Base-by-base conservation (phyloP, 176 grass and related monocot species). In the Zoysia pacifica region DNA sequence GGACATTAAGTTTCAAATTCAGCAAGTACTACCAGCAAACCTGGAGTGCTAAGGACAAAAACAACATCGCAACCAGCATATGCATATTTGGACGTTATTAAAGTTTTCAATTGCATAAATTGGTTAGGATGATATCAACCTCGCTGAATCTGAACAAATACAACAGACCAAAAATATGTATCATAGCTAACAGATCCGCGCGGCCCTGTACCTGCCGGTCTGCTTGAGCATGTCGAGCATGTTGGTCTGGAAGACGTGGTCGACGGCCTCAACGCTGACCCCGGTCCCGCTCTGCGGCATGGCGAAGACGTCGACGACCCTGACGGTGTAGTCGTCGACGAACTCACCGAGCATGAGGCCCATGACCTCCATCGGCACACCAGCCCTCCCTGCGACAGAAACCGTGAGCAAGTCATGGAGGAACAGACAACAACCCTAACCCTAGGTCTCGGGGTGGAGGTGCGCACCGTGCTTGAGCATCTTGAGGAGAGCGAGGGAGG, bases 161-260 rank as follows among this genome's bases (percentile, higher is more conserved):
- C n/a, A 12, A 13, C 19, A 14, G 6, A 14, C 5, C 44, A 19
- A 64, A 41, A 1, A 19, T 47, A 2, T 50, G 1, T 15, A 54
- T 1, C 4, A 48, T 48, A 15, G 49, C 41, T 41, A 11, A 76
- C 15, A 55, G 14, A 55, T 55, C 52, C 15, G 52, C 14, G 4
- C 10, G 50, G 5, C 65, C 10, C 6, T 60, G 5, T 63, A 99
- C 96, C 96, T 95, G 55, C 93, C 93, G 2, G 96, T 95, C 82
- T 99, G 96, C 84, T 99, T 99, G 82, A 99, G 96, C 97, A 99
- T 99, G 68, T 99, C 97, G 28, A 99, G 90, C 97, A 99, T 99
- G 82, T 99, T 99, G 48, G 93, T 99, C 79, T 99, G 97, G 79
- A 99, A 99, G 41, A 93, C 90, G 56, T 99, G 97, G 86, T 99